phyloP scores from a whole-genome alignment of 257 asterid species.

The Salvia splendens region DNA sequence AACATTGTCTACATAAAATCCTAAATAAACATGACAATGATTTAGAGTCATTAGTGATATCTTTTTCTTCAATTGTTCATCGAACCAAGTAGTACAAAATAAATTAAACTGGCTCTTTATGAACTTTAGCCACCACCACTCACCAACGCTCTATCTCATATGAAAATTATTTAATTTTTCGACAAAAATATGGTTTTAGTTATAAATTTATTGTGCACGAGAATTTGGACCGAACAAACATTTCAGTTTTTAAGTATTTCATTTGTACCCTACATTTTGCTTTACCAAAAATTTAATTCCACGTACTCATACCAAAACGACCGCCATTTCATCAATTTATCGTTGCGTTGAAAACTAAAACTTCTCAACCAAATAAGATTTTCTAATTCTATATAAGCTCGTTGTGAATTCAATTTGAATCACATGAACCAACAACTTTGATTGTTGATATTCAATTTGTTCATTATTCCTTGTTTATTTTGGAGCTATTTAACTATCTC shows the following conservation, averaged over 20 bases:
- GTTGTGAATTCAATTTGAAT: conserved; percentile 19
- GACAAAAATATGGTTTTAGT: no score
- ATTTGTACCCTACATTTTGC: background rate
- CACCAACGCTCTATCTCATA: no score
- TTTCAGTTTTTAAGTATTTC: no score
- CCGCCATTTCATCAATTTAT: conserved; percentile 24
- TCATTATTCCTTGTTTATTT: background rate
- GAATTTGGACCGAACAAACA: background rate
- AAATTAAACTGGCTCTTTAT: no score
- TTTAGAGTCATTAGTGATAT: no score
- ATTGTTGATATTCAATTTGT: background rate
- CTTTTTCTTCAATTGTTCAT: no score
- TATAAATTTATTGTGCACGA: background rate
- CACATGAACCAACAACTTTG: conserved; percentile 31
- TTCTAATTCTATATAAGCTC: conserved; percentile 27
- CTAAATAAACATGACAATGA: no score
- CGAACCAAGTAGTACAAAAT: no score
- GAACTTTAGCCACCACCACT: no score
- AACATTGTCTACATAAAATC: no score
- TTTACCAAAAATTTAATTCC: conserved; percentile 6
- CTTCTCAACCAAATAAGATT: conserved; percentile 3
- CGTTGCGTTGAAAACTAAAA: conserved; percentile 26
- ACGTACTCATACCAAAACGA: conserved; percentile 19
- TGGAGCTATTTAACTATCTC: no score
- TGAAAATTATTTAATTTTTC: no score